phyloP scores from a whole-genome alignment of 192 early-diverging fungal species.

The Linnemannia zychae region DNA sequence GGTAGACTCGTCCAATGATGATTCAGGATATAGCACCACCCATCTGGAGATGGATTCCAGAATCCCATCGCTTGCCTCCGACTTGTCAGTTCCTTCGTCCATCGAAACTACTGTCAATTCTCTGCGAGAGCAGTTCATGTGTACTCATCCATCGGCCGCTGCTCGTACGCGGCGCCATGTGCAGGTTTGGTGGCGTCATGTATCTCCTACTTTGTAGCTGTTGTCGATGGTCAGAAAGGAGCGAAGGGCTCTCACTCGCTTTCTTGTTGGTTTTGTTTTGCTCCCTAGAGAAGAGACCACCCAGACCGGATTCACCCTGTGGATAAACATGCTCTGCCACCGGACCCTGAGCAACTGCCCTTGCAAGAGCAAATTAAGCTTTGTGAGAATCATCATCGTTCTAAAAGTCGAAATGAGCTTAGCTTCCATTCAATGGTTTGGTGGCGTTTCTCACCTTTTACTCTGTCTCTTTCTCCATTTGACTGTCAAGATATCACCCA shows the following conservation, averaged over 20 bases:
- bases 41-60: slow-evolving; percentile 6
- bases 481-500: slow-evolving; percentile 22
- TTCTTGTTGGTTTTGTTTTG: not conserved
- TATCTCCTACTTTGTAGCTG: not conserved
- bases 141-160: slow-evolving; percentile 25
- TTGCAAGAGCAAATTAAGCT: slow-evolving; percentile 24
- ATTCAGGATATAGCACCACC: slow-evolving; percentile 21
- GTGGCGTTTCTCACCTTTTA: not conserved
- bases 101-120: not conserved
- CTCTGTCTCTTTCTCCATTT: not conserved
- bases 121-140: slow-evolving; percentile 36
- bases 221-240: not conserved
- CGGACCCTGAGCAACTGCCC: slow-evolving; percentile 30
- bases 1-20: not conserved
- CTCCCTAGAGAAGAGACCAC: slow-evolving; percentile 18
- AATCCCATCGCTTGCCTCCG: slow-evolving; percentile 13
- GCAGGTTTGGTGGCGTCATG: slow-evolving; percentile 17
- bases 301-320: slow-evolving; percentile 36
- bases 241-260: not conserved
- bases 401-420: not conserved
- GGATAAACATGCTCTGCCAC: slow-evolving; percentile 35
- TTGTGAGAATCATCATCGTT: slow-evolving; percentile 3
- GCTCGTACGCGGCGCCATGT: slow-evolving; percentile 23
- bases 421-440: not conserved
- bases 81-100: not conserved